Base-by-base conservation (phyloP, 805 yeast species). In the Starmerella stigmatis region DNA sequence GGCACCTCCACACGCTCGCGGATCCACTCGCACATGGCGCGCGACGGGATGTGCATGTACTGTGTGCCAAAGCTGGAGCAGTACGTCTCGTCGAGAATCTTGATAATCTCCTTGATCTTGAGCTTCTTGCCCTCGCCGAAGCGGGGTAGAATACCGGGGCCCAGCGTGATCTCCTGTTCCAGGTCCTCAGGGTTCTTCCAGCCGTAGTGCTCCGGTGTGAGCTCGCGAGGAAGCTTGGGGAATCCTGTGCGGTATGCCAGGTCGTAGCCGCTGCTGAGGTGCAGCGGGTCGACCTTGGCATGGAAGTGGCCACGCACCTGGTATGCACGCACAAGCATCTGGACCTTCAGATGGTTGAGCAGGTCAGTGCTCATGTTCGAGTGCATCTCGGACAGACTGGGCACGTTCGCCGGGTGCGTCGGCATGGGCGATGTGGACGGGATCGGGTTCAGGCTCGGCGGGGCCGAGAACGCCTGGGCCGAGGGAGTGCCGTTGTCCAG, bases 261-360 rank as follows among this genome's bases (percentile, higher is more conserved):
- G 59, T 75, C 76, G 59, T 77, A 83, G 57, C 92, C 96, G 61
- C 79, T 84, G 16, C 88, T 77, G 60, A 89, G 82, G 29, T 82
- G 89, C 61, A 92, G 71, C n/a, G 99, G 99, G 66, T 92, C 99
- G 51, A 86, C 80, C 58, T 79, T 81, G 37, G 97, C 96, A 70
- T 84, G 85, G 65, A 80, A 82, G 66, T 92, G 99, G 56, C 98
- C 99, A 67, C 97, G 79, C 43, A 92, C 98, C 71, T 92, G 98
- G 69, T 88, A 92, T 25, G 98, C 98, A 66, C 99, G 83, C 52
- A 94, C 96, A 58, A 92, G 74, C 57, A 92, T 76, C 73, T 92
- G 99, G 15, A 86, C 94, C 66, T 92, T 92, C 72, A 92, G 76
- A 65, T 92, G 97, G 51, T 84, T 74, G 51, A 55, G 39, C 27